Conservation (phyloP, 768 basidiomycete genomes). For the Phaeotremella skinneri region DNA sequence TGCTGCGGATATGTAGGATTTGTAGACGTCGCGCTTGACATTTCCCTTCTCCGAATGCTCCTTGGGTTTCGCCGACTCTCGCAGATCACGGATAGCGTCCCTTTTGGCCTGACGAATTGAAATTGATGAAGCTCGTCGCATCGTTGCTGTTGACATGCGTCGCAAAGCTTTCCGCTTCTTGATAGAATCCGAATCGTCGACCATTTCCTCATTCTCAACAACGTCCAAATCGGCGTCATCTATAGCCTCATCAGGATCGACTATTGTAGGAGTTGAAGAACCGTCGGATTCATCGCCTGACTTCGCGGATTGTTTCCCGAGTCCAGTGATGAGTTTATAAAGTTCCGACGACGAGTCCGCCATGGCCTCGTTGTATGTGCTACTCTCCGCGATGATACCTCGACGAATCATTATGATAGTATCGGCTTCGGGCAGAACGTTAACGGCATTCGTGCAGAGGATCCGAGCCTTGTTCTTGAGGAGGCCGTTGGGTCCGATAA, state of each 20-base stretch:
- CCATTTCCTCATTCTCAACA: constrained; percentile 29
- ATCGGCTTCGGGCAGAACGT: constrained; percentile 77
- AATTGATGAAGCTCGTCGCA: constrained; percentile 49
- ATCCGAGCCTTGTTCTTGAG: constrained; percentile 79
- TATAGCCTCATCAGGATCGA: constrained; percentile 32
- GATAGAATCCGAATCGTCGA: constrained; percentile 39
- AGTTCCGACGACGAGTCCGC: constrained; percentile 65
- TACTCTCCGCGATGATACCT: constrained; percentile 76
- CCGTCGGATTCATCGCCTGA: constrained; percentile 33
- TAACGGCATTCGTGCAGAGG: constrained; percentile 80
- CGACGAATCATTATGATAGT: constrained; percentile 70
- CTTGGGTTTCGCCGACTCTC: constrained; percentile 53
- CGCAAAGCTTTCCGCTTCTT: constrained; percentile 33
- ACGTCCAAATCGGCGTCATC: constrained; percentile 30
- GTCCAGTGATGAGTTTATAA: constrained; percentile 62
- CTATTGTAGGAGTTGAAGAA: constrained; percentile 41
- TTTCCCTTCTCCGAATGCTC: constrained; percentile 71
- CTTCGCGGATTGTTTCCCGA: constrained; percentile 49
- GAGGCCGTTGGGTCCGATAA: constrained; percentile 80
- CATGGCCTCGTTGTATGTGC: constrained; percentile 61
- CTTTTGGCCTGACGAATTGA: constrained; percentile 49
- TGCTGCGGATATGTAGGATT: constrained; percentile 72
- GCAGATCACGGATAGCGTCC: constrained; percentile 49
- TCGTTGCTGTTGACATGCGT: constrained; percentile 37
- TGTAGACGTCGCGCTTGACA: constrained; percentile 75